Evolutionary conservation across 306 rosid genomes (phyloP).

Genomic region (Glycine latifolia): DNA sequence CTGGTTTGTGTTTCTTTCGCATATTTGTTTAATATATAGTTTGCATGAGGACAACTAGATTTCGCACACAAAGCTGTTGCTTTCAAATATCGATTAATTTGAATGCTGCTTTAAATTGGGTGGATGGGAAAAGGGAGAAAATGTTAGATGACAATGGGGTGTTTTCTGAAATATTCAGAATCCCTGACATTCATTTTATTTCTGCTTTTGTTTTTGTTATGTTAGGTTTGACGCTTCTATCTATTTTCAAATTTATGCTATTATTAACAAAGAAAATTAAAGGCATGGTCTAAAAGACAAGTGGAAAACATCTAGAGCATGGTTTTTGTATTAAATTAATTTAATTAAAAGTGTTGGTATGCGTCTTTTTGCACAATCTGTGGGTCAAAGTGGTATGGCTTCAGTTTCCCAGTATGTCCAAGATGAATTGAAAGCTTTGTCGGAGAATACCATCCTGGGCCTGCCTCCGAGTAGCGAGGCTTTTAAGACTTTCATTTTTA

Average conservation of each 20-base stretch:
- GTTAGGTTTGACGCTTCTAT: not conserved
- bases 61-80: not conserved
- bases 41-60: conserved; percentile 31
- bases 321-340: not conserved
- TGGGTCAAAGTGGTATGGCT: conserved; percentile 16
- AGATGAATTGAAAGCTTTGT: conserved; percentile 4
- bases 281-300: not conserved
- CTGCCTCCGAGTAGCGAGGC: no score
- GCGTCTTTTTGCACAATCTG: not conserved
- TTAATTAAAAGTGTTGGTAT: not conserved
- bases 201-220: conserved; percentile 15
- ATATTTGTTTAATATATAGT: not conserved
- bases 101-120: conserved; percentile 30
- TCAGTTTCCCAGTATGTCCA: not conserved
- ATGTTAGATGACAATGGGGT: not conserved
- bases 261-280: not conserved
- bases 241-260: not conserved
- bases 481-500: no score
- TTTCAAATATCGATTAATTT: not conserved
- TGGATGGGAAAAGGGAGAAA: not conserved
- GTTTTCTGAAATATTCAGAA: conserved; percentile 4
- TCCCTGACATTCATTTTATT: not conserved
- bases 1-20: not conserved
- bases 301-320: not conserved
- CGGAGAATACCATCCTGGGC: not conserved